Conservation (phyloP, 208 protist genomes). For the Angomonas deanei region DNA sequence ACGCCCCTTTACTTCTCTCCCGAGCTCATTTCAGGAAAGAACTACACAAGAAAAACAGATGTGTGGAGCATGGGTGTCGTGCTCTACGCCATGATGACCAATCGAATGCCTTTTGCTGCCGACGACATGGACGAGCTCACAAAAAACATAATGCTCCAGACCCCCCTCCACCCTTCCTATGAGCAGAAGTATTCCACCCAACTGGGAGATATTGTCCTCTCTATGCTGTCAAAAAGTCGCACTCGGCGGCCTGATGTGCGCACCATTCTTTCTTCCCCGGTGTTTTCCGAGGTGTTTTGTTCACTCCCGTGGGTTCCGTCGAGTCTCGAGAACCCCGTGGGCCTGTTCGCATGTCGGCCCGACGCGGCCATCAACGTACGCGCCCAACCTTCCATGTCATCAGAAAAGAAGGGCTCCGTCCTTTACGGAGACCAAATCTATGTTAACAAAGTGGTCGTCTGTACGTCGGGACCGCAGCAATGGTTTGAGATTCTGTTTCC, state of each 20-base stretch:
- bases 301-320: constrained; percentile 29
- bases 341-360: constrained; percentile 28
- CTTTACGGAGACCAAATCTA: constrained; percentile 35
- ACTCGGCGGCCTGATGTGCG: constrained; percentile 36
- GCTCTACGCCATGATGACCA: constrained; percentile 60
- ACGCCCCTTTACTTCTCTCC: constrained; percentile 62
- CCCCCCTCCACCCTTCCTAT: constrained; percentile 28
- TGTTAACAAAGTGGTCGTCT: not conserved
- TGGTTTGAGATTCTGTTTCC: constrained; percentile 51
- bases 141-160: constrained; percentile 9
- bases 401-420: constrained; percentile 14
- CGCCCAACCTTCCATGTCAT: constrained; percentile 12
- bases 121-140: constrained; percentile 20
- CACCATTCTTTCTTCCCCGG: constrained; percentile 27
- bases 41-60: constrained; percentile 66
- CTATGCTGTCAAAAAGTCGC: constrained; percentile 53
- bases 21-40: constrained; percentile 40
- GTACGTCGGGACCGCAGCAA: not conserved
- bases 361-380: constrained; percentile 24
- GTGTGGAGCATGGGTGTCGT: constrained; percentile 74
- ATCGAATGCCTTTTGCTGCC: constrained; percentile 34
- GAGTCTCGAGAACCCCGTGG: constrained; percentile 10
- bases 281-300: constrained; percentile 30
- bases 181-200: constrained; percentile 21
- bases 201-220: constrained; percentile 56